phyloP scores from a whole-genome alignment of 2,329 filamentous ascomycete species.

The Xylaria arbuscula region DNA sequence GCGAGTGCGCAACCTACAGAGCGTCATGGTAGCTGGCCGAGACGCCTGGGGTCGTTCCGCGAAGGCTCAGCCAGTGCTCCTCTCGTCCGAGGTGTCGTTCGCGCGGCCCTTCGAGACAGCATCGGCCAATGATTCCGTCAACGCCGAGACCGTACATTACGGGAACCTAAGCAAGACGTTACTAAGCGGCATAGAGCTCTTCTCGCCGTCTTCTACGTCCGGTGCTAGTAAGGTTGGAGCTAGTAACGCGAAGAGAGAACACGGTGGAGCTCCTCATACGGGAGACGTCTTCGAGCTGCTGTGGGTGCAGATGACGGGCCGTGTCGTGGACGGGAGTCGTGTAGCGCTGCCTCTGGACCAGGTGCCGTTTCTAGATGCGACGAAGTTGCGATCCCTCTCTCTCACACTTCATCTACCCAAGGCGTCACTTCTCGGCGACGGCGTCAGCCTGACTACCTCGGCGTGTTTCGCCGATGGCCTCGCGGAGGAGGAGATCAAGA shows the following conservation, averaged over 20 bases:
- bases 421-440: slow-evolving; percentile 73
- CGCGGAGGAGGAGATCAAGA: slow-evolving; percentile 12
- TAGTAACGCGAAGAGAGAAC: neutral
- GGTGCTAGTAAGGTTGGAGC: slow-evolving; percentile 15
- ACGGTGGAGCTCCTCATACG: slow-evolving; percentile 29
- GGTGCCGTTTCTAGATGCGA: slow-evolving; percentile 51
- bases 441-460: slow-evolving; percentile 64
- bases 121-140: slow-evolving; percentile 68
- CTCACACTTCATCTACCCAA: slow-evolving; percentile 72
- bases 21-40: slow-evolving; percentile 65
- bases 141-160: slow-evolving; percentile 80
- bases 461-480: slow-evolving; percentile 52
- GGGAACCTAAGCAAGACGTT: slow-evolving; percentile 76
- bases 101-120: slow-evolving; percentile 66
- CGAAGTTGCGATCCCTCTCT: slow-evolving; percentile 58
- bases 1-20: slow-evolving; percentile 70
- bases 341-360: slow-evolving; percentile 48
- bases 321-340: slow-evolving; percentile 49
- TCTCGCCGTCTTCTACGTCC: slow-evolving; percentile 24
- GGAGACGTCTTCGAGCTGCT: slow-evolving; percentile 53
- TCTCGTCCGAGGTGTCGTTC: slow-evolving; percentile 71
- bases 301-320: slow-evolving; percentile 54
- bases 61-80: slow-evolving; percentile 69
- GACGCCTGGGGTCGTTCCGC: slow-evolving; percentile 75
- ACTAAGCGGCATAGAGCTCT: slow-evolving; percentile 58